phyloP scores from a whole-genome alignment of 225 moss, liverwort and hornwort species.

The Pseudoscleropodium purum region DNA sequence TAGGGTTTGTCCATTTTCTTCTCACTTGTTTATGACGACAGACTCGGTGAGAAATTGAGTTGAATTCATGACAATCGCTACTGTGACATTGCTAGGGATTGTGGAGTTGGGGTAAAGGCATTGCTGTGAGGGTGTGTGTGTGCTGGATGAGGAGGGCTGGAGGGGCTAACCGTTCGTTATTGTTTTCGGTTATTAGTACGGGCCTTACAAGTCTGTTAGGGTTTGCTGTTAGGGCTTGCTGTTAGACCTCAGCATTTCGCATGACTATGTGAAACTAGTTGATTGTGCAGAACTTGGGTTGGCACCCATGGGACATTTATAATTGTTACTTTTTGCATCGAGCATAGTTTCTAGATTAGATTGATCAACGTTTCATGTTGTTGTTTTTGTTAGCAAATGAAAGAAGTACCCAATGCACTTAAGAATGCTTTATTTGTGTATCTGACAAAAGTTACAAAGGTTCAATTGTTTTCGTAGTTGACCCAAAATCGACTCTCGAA shows the following conservation, averaged over 20 bases:
- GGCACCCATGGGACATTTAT: too few species aligned
- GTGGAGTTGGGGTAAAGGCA: not conserved
- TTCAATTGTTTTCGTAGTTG: not conserved
- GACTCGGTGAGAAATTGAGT: not conserved
- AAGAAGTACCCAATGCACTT: not conserved
- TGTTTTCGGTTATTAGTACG: not conserved
- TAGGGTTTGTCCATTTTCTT: not conserved
- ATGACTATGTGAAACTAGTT: not conserved
- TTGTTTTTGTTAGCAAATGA: too few species aligned
- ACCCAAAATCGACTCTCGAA: not conserved
- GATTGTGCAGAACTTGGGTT: not conserved
- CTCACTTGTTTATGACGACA: not conserved
- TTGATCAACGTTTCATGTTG: not conserved
- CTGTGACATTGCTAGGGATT: not conserved
- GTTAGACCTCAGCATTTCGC: not conserved
- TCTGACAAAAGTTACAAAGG: not conserved
- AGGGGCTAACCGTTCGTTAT: not conserved
- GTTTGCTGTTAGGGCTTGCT: not conserved
- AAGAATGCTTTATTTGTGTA: not conserved
- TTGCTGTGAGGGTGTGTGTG: not conserved
- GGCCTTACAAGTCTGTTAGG: not conserved
- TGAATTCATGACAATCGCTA: not conserved
- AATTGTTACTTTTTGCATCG: not conserved
- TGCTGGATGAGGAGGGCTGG: not conserved
- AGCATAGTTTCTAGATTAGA: not conserved